These are phyloP conservation scores for Beauveria brongniartii DNA, from an alignment of 2,329 filamentous ascomycete genomes.

Conservation along the genomic window DNA sequence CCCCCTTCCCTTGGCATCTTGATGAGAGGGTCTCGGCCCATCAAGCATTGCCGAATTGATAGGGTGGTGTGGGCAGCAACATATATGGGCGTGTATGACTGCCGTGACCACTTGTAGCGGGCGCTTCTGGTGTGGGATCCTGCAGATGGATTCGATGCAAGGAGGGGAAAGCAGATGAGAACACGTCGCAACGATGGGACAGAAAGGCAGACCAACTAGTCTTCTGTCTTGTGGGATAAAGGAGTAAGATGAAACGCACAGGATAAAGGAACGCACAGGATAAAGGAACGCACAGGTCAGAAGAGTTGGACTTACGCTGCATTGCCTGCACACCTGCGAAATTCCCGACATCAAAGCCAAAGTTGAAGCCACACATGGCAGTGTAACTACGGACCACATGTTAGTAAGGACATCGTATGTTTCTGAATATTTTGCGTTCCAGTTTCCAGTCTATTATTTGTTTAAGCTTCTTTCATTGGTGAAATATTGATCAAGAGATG, in stretches of 20 bases:
- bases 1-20: neutral
- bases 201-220: neutral
- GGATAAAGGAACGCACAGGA: too few relatives aligned
- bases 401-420: neutral
- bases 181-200: neutral
- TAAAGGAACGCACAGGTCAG: too few relatives aligned
- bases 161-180: neutral
- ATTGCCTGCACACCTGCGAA: slow-evolving; percentile 21
- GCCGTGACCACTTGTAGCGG: neutral
- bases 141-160: neutral
- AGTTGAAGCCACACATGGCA: slow-evolving; percentile 19
- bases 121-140: neutral
- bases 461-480: too few relatives aligned
- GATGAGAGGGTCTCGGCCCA: neutral
- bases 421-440: too few relatives aligned
- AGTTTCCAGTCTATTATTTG: too few relatives aligned
- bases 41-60: neutral
- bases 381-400: slow-evolving; percentile 15
- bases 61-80: slow-evolving; percentile 1
- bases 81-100: neutral
- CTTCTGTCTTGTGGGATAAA: too few relatives aligned
- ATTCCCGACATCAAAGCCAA: slow-evolving; percentile 21
- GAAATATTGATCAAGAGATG: too few relatives aligned
- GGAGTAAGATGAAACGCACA: too few relatives aligned
- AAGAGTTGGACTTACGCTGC: slow-evolving; percentile 10